Evolutionary conservation across 1,284 basidiomycete genomes (phyloP).

Genomic region (Trichosporon sp.): DNA sequence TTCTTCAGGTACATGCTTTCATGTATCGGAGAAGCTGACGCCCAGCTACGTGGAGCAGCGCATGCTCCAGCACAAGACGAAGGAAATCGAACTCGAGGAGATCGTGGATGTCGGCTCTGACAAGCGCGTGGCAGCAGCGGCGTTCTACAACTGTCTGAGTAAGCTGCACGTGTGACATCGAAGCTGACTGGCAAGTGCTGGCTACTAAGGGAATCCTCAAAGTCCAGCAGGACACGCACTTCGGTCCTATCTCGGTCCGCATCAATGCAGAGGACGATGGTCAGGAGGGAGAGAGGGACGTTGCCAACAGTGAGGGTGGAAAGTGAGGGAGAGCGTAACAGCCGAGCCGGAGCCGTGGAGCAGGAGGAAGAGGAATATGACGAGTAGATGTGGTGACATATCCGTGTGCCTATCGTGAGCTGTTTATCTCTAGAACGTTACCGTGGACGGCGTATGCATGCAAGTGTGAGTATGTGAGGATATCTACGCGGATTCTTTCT

Average conservation of each 20-base stretch:
- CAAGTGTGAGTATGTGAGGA: not conserved
- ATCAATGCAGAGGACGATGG: constrained; percentile 24
- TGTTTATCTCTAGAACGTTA: not conserved
- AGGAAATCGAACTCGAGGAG: constrained; percentile 67
- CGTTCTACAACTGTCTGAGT: constrained; percentile 53
- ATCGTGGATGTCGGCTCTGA: constrained; percentile 27
- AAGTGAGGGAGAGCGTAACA: not conserved
- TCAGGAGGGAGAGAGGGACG: not conserved
- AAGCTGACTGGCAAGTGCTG: constrained; percentile 36
- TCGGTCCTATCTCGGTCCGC: constrained; percentile 35
- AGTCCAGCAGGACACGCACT: constrained; percentile 36
- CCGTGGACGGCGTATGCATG: constrained; percentile 7
- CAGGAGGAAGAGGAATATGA: not conserved
- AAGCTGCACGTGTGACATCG: constrained; percentile 15
- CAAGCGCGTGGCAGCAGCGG: constrained; percentile 41
- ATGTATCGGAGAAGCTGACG: not conserved
- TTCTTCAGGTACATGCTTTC: constrained; percentile 39
- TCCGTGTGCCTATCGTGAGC: not conserved
- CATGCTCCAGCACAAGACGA: constrained; percentile 56
- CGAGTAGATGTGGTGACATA: not conserved
- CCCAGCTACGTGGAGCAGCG: constrained; percentile 38
- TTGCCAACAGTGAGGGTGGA: too few species aligned
- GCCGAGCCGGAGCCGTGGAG: too few species aligned
- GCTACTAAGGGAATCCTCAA: constrained; percentile 45
- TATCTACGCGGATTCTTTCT: not conserved